Base-by-base conservation (phyloP, 2,329 filamentous ascomycete species). In the Colletotrichum karsti region DNA sequence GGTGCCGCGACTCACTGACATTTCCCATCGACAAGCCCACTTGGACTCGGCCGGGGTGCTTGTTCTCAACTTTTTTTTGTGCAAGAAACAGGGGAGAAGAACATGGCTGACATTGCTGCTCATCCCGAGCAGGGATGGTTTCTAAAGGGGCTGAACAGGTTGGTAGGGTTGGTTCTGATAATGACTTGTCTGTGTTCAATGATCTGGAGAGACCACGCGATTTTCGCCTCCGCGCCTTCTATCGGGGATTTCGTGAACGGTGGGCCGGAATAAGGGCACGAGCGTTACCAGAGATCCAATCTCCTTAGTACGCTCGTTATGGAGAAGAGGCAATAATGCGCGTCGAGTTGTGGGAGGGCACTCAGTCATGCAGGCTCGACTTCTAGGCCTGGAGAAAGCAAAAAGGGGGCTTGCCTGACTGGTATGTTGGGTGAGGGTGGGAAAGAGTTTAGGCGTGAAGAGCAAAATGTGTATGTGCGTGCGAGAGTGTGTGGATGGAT, bases 11-110 rank as follows among this genome's bases (percentile, higher is more conserved):
- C 60, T 69, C 65, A 70, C 66, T 69, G 65, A 63, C 64, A 57
- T 60, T 48, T 70, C 84, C 84, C 71, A 82, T 78, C 63, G 75
- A 72, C 69, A 71, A 67, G 24, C 55, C 65, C 61, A 59, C 54
- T 68, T 48, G 60, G 24, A 53, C 59, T 63, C 46, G 51, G 15
- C 64, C 26, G n/a, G 64, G 64, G 53, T 51, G 58, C 28, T 30
- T 56, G 33, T 42, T 20, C 64, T 67, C 51, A 63, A 53, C 42
- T n/a, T 63, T 22, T 56, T 50, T 18, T 10, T 42, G 53, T 18
- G 53, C 60, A 68, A 35, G 53, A 65, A 39, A 51, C 65, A 66
- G 61, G 66, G 42, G 7, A 24, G 30, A 35, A 24, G n/a, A 37
- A 24, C 33, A 54, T 39, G 26, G 58, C 24, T 20, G 35, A 39